Evolutionary conservation across 1,139 yeast species (phyloP), one percentile per base, ranked within the genome.

Genomic region (Pneumocystis oryctolagi): DNA sequence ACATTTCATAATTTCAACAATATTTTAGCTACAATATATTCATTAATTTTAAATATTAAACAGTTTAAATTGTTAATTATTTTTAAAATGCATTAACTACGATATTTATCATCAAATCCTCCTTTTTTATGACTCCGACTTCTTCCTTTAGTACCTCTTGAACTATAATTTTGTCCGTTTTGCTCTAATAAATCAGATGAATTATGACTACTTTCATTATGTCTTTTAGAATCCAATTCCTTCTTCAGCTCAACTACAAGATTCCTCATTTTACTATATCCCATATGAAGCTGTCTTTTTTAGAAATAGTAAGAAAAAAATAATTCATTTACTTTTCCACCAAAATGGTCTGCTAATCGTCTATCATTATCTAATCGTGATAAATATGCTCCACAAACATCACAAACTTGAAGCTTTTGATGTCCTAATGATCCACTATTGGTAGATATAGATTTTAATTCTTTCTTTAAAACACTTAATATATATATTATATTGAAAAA

Each of bases 391-490:
- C 96, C 97, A 75, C 98, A 92, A 1, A 83, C 84, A 68, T 83
- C 87, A 74, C 98, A 92, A 0, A 89, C 95, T 72, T 89, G 97
- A 62, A 90, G 77, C 71, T 87, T 87, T 70, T 90, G 97, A 71
- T 87, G 95, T 0, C 95, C 88, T 3, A 90, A 82, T 68, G 87
- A 95, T 1, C 95, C 95, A 5, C 85, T 81, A 68, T 83, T 85
- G 65, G 88, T 96, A 8, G 86, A 80, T 1, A 86, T 75, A 42
- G 31, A 47, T 47, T 47, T 47, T 25, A 47, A 25, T 9, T 47
- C 55, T 47, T 47, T 47, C 55, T 47, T 47, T 12, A 47, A 12
- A 25, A 25, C n/a, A 47, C 3, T 42, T 47, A 47, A 25, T 28
- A 25, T 2, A 5, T 25, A 47, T 25, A 20, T 18, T 47, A 25